These are phyloP conservation scores for Podospora pseudopauciseta DNA, from an alignment of 495 filamentous ascomycete genomes.

Conservation along the genomic window DNA sequence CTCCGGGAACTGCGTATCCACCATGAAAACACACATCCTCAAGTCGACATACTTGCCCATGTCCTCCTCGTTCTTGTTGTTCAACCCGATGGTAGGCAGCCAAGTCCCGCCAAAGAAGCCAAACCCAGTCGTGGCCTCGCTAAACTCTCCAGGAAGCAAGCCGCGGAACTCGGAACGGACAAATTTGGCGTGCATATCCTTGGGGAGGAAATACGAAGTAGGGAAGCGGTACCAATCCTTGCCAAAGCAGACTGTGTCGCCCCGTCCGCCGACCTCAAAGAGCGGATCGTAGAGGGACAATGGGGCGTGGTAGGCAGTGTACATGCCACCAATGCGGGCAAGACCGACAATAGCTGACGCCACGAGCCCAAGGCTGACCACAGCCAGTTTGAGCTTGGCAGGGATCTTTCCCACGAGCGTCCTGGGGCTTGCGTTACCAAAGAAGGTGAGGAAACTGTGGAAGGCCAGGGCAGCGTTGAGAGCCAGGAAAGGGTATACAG, in stretches of 20 bases:
- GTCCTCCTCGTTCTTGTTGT: conserved; percentile 88
- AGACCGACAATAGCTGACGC: conserved; percentile 62
- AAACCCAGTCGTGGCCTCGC: conserved; percentile 58
- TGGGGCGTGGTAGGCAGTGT: conserved; percentile 81
- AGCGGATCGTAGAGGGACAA: conserved; percentile 65
- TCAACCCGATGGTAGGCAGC: conserved; percentile 79
- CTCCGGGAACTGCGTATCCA: conserved; percentile 78
- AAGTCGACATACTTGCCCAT: conserved; percentile 79
- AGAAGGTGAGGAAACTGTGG: conserved; percentile 68
- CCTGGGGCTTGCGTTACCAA: conserved; percentile 65
- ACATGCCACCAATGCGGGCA: conserved; percentile 72
- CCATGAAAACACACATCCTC: conserved; percentile 71
- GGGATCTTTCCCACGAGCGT: conserved; percentile 66
- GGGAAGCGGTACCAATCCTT: conserved; percentile 99
- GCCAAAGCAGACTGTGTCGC: conserved; percentile 79
- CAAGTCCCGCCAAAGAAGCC: conserved; percentile 74
- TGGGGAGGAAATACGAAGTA: conserved; percentile 83
- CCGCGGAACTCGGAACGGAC: conserved; percentile 86
- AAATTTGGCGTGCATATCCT: conserved; percentile 76
- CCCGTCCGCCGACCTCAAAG: conserved; percentile 45
- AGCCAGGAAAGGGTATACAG: conserved; percentile 87
- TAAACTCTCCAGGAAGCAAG: conserved; percentile 86
- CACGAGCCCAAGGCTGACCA: conserved; percentile 50
- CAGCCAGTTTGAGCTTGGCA: conserved; percentile 60
- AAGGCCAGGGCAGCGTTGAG: conserved; percentile 84